Percentiles rank a stretch among this genome's conserved stretches.
Conservation (phyloP, 768 basidiomycete species). For the Mycena belliarum region DNA sequence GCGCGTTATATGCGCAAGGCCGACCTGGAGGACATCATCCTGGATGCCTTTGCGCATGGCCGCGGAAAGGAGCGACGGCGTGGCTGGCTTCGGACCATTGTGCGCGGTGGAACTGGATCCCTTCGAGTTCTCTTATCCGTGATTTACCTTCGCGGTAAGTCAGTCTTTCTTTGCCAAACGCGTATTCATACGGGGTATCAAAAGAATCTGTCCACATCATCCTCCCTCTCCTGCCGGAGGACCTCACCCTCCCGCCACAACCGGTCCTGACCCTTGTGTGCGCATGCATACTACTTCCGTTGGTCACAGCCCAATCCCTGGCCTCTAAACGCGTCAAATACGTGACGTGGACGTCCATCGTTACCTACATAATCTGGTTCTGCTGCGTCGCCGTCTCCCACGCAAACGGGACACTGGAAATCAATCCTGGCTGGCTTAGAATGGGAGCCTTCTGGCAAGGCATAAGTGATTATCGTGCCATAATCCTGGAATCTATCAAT, state of each 20-base stretch:
- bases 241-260: slow-evolving; percentile 34
- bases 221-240: slow-evolving; percentile 47
- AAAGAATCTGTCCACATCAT: slow-evolving; percentile 59
- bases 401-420: slow-evolving; percentile 43
- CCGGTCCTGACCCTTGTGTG: slow-evolving; percentile 42
- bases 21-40: slow-evolving; percentile 65
- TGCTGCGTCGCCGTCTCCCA: slow-evolving; percentile 53
- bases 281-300: slow-evolving; percentile 45
- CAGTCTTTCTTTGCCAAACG: neutral
- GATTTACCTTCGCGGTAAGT: slow-evolving; percentile 69
- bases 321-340: slow-evolving; percentile 54
- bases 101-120: slow-evolving; percentile 45
- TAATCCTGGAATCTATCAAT: neutral
- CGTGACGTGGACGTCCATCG: slow-evolving; percentile 59
- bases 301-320: slow-evolving; percentile 58
- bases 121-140: slow-evolving; percentile 55
- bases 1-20: slow-evolving; percentile 66
- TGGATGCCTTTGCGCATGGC: slow-evolving; percentile 60
- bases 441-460: slow-evolving; percentile 63
- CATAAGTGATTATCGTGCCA: slow-evolving; percentile 47
- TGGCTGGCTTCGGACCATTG: slow-evolving; percentile 41
- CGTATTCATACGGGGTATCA: slow-evolving; percentile 14
- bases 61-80: slow-evolving; percentile 52
- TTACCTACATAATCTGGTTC: slow-evolving; percentile 64
- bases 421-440: slow-evolving; percentile 37